Base-by-base conservation (phyloP, 2,329 filamentous ascomycete species). In the Pseudogymnoascus sp. region DNA sequence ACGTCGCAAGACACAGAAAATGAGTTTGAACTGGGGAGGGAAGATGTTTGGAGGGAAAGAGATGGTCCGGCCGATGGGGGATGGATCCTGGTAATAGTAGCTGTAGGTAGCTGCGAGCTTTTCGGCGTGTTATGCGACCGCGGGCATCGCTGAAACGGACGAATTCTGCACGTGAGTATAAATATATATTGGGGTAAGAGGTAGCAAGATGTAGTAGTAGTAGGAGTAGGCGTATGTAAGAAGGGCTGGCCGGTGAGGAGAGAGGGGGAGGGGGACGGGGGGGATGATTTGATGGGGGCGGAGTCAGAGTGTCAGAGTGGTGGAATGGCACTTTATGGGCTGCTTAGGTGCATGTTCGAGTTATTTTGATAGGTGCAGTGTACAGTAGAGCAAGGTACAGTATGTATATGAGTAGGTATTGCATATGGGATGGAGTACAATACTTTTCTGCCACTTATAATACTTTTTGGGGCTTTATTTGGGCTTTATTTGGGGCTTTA, bases 81-180 rank as follows among this genome's bases (percentile, higher is more conserved):
- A 18, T 21, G 37, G 18, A 40, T 21, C 7, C 37, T 12, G n/a
- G n/a, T n/a, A 2, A 4, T n/a, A n/a, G 35, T 37, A 37, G 13
- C 12, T 40, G 39, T 42, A 42, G 45, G 45, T n/a, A 52, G 45
- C 45, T 52, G 45, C 45, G 45, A 52, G 45, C 27, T 52, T 52
- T 2, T 25, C 25, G 25, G n/a, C 9, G 45, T 15, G 33, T 40
- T 52, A 52, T 52, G 45, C 45, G 25, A 52, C 45, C 45, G 13
- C 45, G 45, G 45, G 27, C 45, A 52, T 52, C n/a, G 45, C 45
- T 52, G 45, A 52, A 52, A 52, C 45, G 3, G n/a, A 52, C 27
- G 31, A 52, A 18, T 52, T 29, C 45, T 52, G 45, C 25, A 52
- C 45, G 45, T 52, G 45, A 52, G 45, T 52, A 52, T 52, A 52